Conservation (phyloP, 2,329 filamentous ascomycete species). For the Arthroderma sp. region DNA sequence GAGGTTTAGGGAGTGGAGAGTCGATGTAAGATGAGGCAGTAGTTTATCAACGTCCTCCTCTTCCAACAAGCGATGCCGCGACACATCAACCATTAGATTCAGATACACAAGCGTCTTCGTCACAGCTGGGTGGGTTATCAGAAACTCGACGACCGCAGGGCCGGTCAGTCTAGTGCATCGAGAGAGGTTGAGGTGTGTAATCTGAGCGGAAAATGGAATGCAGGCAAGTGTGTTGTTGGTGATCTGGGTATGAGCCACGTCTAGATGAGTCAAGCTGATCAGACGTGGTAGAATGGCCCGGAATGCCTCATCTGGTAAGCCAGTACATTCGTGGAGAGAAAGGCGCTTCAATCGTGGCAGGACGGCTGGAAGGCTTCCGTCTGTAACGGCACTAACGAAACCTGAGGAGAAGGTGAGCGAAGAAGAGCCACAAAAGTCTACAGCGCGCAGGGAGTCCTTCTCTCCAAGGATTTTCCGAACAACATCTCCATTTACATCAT, state of each 20-base stretch:
- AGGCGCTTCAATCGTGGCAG: conserved; percentile 51
- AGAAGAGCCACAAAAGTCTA: conserved; percentile 69
- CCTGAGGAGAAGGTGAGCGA: conserved; percentile 53
- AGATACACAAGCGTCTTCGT: conserved; percentile 53
- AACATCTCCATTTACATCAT: conserved; percentile 56
- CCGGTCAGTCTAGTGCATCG: conserved; percentile 61
- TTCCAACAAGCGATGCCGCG: conserved; percentile 58
- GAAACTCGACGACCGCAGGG: conserved; percentile 53
- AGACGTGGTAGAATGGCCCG: conserved; percentile 60
- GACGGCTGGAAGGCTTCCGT: conserved; percentile 37
- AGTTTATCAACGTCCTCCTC: conserved; percentile 52
- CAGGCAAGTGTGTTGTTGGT: conserved; percentile 56
- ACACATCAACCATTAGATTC: conserved; percentile 59
- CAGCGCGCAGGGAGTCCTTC: conserved; percentile 49
- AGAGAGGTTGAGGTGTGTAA: conserved; percentile 66
- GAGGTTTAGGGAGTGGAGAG: conserved; percentile 60
- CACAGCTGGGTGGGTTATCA: conserved; percentile 57
- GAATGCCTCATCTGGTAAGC: conserved; percentile 53
- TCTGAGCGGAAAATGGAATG: conserved; percentile 56
- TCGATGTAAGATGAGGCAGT: conserved; percentile 44
- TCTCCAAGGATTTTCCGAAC: conserved; percentile 57
- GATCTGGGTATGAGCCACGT: conserved; percentile 65
- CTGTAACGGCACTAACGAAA: conserved; percentile 44
- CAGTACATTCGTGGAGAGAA: conserved; percentile 67
- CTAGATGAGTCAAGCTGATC: conserved; percentile 57